phyloP scores from a whole-genome alignment of 2,329 filamentous ascomycete species.

The Diaporthe sp. region DNA sequence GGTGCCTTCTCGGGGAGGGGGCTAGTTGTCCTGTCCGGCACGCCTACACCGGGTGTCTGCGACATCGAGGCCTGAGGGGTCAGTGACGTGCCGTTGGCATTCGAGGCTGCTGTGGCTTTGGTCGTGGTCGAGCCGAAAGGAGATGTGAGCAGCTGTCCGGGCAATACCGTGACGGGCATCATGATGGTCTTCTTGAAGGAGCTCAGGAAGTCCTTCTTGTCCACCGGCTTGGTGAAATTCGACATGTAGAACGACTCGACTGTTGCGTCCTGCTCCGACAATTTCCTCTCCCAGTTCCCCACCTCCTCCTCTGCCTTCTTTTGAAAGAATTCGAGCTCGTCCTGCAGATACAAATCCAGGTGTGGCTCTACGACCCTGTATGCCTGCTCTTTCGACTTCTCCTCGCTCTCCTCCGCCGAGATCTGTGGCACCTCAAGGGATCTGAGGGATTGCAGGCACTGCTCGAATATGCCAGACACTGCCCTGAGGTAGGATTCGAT shows the following conservation, averaged over 20 bases:
- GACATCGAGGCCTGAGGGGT: constrained; percentile 57
- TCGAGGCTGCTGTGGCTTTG: constrained; percentile 46
- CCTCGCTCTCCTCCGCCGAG: constrained; percentile 68
- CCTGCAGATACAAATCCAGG: constrained; percentile 90
- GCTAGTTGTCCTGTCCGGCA: constrained; percentile 51
- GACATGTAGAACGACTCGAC: constrained; percentile 96
- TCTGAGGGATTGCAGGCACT: constrained; percentile 81
- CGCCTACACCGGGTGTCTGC: constrained; percentile 57
- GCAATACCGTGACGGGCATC: constrained; percentile 95
- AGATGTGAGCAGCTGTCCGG: constrained; percentile 69
- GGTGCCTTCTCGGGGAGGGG: constrained; percentile 74
- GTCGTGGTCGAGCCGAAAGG: constrained; percentile 60
- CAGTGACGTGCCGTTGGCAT: constrained; percentile 42
- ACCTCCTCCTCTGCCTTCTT: constrained; percentile 82
- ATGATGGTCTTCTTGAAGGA: constrained; percentile 99
- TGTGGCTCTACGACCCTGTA: constrained; percentile 87
- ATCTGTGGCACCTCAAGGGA: constrained; percentile 75
- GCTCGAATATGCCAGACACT: constrained; percentile 88
- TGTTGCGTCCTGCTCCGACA: constrained; percentile 89
- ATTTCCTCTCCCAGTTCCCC: constrained; percentile 87
- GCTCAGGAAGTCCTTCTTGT: constrained; percentile 94
- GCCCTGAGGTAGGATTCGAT: constrained; percentile 84
- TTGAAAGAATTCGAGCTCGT: constrained; percentile 89
- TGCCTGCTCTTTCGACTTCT: constrained; percentile 75
- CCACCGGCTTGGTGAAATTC: constrained; percentile 91